Percentiles rank a stretch among this genome's conserved stretches.
These are phyloP conservation scores for Vitis riparia DNA, from an alignment of 164 flowering plant species.

Conservation along the genomic window DNA sequence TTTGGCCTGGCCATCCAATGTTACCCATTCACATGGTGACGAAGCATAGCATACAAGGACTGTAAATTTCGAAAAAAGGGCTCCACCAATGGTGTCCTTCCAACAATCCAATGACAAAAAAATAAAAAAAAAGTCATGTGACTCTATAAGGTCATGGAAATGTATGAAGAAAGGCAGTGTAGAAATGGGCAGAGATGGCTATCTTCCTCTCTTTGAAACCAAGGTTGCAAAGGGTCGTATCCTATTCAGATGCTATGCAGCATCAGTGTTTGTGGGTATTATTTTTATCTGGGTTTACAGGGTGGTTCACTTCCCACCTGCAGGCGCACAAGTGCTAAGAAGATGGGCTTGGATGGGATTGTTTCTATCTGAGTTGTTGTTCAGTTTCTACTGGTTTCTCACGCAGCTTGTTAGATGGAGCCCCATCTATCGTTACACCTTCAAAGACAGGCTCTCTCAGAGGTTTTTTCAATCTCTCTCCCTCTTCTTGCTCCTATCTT, in stretches of 20 bases:
- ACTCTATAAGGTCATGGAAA: no score
- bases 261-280: conserved; percentile 22
- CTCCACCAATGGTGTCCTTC: no score
- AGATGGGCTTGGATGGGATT: conserved; percentile 39
- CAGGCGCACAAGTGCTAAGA: background rate
- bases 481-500: no score
- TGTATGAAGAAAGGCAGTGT: no score
- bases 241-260: conserved; percentile 15
- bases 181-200: conserved; percentile 3
- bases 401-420: conserved; percentile 33
- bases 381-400: conserved; percentile 39
- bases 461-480: conserved; percentile 14
- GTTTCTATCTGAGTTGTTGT: conserved; percentile 42
- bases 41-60: no score
- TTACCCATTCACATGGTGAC: no score
- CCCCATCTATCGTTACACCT: conserved; percentile 28
- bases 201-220: conserved; percentile 23
- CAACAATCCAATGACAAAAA: no score
- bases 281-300: conserved; percentile 30
- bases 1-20: no score
- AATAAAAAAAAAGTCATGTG: no score
- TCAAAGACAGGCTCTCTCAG: conserved; percentile 30
- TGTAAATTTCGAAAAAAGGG: no score
- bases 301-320: conserved; percentile 18
- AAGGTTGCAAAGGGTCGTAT: conserved; percentile 18